These are phyloP conservation scores for Sporisorium exsertum DNA, from an alignment of 1,284 basidiomycete species.

Conservation along the genomic window DNA sequence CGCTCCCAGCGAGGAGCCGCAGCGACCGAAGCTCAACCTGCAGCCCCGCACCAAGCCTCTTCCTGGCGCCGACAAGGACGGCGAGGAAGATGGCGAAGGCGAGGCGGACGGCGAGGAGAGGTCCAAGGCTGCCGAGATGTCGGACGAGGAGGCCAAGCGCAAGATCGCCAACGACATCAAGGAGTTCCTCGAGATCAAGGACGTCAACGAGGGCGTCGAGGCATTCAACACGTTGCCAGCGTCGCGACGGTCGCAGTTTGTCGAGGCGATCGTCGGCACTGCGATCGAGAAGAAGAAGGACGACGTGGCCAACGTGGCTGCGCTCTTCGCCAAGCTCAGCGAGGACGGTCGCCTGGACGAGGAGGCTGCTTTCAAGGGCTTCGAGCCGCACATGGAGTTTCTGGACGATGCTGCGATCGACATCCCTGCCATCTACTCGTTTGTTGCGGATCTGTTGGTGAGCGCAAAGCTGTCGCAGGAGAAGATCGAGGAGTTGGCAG, in stretches of 20 bases:
- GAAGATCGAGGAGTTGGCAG: constrained; percentile 63
- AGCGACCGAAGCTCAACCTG: constrained; percentile 81
- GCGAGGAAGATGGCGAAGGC: constrained; percentile 60
- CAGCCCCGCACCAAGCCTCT: constrained; percentile 75
- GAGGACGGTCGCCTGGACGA: constrained; percentile 57
- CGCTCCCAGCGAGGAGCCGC: constrained; percentile 71
- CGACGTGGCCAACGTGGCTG: constrained; percentile 76
- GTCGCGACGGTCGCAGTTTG: constrained; percentile 76
- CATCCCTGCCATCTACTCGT: constrained; percentile 83
- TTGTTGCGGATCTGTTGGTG: constrained; percentile 74
- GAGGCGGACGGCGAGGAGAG: constrained; percentile 68
- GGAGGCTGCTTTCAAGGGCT: constrained; percentile 76
- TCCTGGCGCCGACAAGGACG: constrained; percentile 64
- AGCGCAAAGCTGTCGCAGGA: constrained; percentile 51
- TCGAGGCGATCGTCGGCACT: constrained; percentile 79
- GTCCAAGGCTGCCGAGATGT: constrained; percentile 73
- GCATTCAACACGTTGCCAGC: constrained; percentile 74
- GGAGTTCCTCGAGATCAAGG: constrained; percentile 73
- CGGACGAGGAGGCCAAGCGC: constrained; percentile 78
- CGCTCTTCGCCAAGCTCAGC: constrained; percentile 63
- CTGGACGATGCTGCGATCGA: constrained; percentile 89
- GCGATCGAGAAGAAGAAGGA: constrained; percentile 84
- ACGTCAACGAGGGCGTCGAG: constrained; percentile 85
- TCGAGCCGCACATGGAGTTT: constrained; percentile 77
- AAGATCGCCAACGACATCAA: constrained; percentile 77